These are phyloP conservation scores for Peronosclerospora sorghi DNA, from an alignment of 352 stramenopile species.

Conservation along the genomic window DNA sequence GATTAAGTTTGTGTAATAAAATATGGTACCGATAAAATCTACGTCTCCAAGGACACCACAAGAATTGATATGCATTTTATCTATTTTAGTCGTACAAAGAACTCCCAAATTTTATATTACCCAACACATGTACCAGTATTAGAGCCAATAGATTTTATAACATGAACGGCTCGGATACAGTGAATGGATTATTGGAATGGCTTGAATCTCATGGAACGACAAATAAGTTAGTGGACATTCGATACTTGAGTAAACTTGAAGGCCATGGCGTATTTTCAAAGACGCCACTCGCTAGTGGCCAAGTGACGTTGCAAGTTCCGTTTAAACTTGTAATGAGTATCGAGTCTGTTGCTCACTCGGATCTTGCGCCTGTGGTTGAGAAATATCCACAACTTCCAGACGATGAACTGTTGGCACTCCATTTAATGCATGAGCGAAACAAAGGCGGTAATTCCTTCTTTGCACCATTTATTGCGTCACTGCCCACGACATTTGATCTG, in stretches of 20 bases:
- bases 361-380: conserved; percentile 26
- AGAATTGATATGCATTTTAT: too few species aligned
- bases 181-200: conserved; percentile 27
- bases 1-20: too few species aligned
- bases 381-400: conserved; percentile 28
- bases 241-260: conserved; percentile 28
- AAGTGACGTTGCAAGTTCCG: conserved; percentile 38
- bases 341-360: conserved; percentile 31
- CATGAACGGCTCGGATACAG: conserved; percentile 20
- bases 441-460: conserved; percentile 38
- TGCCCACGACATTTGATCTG: conserved; percentile 45
- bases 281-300: conserved; percentile 17
- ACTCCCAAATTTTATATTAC: too few species aligned
- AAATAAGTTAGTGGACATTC: conserved; percentile 27
- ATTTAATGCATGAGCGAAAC: conserved; percentile 47
- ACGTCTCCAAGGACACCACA: too few species aligned
- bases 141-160: conserved; percentile 1
- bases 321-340: conserved; percentile 43
- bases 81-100: too few species aligned
- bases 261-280: conserved; percentile 41
- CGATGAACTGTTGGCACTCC: conserved; percentile 47
- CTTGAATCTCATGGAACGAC: conserved; percentile 19
- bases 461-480: conserved; percentile 38
- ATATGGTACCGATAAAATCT: too few species aligned
- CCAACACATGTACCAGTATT: background rate